Evolutionary conservation across 2,329 filamentous ascomycete species (phyloP).

Genomic region (Grosmannia clavigera): DNA sequence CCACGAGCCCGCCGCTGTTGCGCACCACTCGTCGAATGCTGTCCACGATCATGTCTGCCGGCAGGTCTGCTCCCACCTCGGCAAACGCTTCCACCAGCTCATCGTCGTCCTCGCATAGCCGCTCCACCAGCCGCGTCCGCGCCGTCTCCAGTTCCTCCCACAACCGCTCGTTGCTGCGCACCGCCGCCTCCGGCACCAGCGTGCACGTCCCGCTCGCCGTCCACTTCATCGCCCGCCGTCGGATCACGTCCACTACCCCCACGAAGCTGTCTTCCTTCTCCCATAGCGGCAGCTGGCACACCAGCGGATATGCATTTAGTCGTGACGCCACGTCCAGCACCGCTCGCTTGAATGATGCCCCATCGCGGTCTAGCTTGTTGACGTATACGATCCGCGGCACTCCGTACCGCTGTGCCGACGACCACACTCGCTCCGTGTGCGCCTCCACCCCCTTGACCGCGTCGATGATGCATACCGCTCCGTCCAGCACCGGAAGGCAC

Average conservation of each 20-base stretch:
- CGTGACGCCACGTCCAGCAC: slow-evolving; percentile 74
- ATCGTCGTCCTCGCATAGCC: slow-evolving; percentile 81
- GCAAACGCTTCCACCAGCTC: slow-evolving; percentile 74
- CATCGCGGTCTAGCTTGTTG: slow-evolving; percentile 77
- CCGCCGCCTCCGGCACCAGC: slow-evolving; percentile 18
- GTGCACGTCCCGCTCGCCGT: slow-evolving; percentile 25
- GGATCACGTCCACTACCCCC: slow-evolving; percentile 75
- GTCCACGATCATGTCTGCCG: slow-evolving; percentile 52
- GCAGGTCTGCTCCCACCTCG: slow-evolving; percentile 63
- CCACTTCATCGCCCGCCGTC: slow-evolving; percentile 65
- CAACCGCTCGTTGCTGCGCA: slow-evolving; percentile 41
- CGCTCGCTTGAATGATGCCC: slow-evolving; percentile 70
- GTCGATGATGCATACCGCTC: slow-evolving; percentile 24
- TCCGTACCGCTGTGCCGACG: slow-evolving; percentile 70
- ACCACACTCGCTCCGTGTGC: slow-evolving; percentile 94
- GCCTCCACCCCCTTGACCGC: slow-evolving; percentile 58
- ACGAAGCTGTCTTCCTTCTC: slow-evolving; percentile 60
- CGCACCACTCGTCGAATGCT: slow-evolving; percentile 64
- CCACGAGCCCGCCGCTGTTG: slow-evolving; percentile 55
- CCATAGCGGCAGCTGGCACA: slow-evolving; percentile 96
- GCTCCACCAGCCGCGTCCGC: slow-evolving; percentile 65
- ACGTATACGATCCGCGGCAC: slow-evolving; percentile 76
- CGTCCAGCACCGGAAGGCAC: slow-evolving; percentile 44
- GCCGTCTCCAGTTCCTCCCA: slow-evolving; percentile 62
- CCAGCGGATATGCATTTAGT: slow-evolving; percentile 71